Base-by-base conservation (phyloP, 2,329 filamentous ascomycete genomes). In the Colletotrichum nymphaeae region DNA sequence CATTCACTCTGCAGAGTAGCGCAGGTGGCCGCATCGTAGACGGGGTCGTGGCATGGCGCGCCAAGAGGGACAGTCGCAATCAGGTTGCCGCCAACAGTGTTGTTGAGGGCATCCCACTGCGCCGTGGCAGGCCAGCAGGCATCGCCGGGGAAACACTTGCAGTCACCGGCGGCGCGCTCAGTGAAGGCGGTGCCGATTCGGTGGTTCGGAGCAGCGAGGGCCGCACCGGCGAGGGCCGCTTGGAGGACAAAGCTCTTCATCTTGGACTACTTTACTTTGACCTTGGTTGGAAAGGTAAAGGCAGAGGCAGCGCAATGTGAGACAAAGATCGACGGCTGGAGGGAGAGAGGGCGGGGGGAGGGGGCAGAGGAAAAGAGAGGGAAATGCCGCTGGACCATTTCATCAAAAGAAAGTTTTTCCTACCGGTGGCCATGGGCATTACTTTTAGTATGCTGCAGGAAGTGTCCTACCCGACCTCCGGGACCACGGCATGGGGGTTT, bases 111-210 rank as follows among this genome's bases (percentile, higher is more conserved):
- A 30, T 77, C 74, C 88, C 88, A 90, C 24, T 78, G 77, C 19
- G 75, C 37, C 3, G 67, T 24, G 1, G 81, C 80, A 1, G 88
- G 88, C 88, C 88, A 90, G 78, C 85, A 87, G 3, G 75, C 19
- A 63, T 89, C 86, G 11, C 83, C 84, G 0, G 88, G 88, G 66
- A 86, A 84, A 79, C 85, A 87, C 60, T 83, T 83, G 78, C 86
- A 88, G 7, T 72, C 55, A 53, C 16, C 49, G 57, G 83, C 35
- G 79, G 85, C 85, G 84, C 87, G 66, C 59, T 64, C 46, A 16
- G 53, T 6, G 37, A 64, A 24, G n/a, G 42, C 37, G 12, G 65
- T 19, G 28, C 56, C 64, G 28, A n/a, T 37, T 22, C 49, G 57
- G 16, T 57, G 57, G 57, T 63, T 64, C 53, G 66, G 70, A 22